Evolutionary conservation across 2,329 filamentous ascomycete genomes (phyloP).

Genomic region (Colletotrichum lupini): DNA sequence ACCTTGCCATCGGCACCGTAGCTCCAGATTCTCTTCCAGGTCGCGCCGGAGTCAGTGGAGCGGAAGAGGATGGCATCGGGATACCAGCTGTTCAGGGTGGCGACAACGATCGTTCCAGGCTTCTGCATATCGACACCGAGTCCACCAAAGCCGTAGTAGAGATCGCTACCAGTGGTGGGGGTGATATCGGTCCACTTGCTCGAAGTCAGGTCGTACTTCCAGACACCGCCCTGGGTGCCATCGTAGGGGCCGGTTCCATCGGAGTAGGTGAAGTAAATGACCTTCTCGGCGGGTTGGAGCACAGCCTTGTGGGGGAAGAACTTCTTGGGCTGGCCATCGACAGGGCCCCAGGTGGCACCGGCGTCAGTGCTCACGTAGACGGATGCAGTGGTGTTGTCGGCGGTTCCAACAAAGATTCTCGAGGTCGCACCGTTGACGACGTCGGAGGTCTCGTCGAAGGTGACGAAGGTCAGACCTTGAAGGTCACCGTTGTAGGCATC

Average conservation of each 20-base stretch:
- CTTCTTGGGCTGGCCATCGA: conserved; percentile 60
- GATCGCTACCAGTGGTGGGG: conserved; percentile 57
- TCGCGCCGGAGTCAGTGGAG: conserved; percentile 64
- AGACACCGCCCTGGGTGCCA: conserved; percentile 63
- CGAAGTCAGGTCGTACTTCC: conserved; percentile 62
- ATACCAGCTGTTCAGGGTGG: conserved; percentile 68
- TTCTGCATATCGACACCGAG: conserved; percentile 63
- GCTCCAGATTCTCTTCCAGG: conserved; percentile 65
- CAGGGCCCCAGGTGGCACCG: conserved; percentile 61
- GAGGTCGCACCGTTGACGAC: conserved; percentile 59
- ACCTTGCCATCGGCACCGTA: conserved; percentile 39
- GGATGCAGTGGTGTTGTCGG: conserved; percentile 62
- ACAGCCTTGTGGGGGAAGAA: conserved; percentile 66
- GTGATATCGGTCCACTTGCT: conserved; percentile 67
- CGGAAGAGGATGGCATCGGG: conserved; percentile 68
- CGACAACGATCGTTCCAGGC: conserved; percentile 67
- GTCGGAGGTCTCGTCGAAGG: conserved; percentile 64
- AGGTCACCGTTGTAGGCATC: conserved; percentile 55
- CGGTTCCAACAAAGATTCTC: conserved; percentile 66
- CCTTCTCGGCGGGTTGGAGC: conserved; percentile 60
- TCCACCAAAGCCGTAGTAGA: conserved; percentile 67
- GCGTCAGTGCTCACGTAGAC: conserved; percentile 66
- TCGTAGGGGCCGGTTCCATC: conserved; percentile 69
- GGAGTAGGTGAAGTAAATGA: conserved; percentile 62
- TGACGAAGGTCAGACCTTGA: conserved; percentile 61